Percentiles rank a stretch among this genome's conserved stretches.
Conservation (phyloP, 2,329 filamentous ascomycete species). For the Phoma herbarum region DNA sequence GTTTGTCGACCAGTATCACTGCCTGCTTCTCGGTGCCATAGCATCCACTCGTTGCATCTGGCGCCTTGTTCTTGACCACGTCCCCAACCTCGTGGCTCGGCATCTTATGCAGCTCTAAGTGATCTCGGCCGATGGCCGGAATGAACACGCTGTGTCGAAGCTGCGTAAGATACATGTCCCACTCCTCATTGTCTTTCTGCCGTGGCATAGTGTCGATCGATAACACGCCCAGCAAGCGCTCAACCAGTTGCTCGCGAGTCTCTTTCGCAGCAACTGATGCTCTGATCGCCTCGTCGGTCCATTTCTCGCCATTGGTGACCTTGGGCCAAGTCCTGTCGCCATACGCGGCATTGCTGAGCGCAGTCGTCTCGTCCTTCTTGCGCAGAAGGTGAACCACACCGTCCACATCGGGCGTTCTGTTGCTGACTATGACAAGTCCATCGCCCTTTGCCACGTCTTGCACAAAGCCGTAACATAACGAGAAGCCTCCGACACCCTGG, state of each 20-base stretch:
- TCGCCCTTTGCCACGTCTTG: constrained; percentile 52
- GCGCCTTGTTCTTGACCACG: constrained; percentile 50
- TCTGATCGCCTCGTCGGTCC: constrained; percentile 60
- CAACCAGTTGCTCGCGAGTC: constrained; percentile 60
- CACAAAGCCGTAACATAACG: constrained; percentile 66
- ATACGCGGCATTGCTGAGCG: constrained; percentile 69
- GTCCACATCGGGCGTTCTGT: constrained; percentile 63
- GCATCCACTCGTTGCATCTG: constrained; percentile 56
- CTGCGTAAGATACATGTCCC: constrained; percentile 65
- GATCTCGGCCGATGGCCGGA: constrained; percentile 62
- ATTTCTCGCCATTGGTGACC: constrained; percentile 64
- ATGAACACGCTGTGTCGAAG: constrained; percentile 69
- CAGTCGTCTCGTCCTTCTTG: constrained; percentile 61
- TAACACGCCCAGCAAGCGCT: constrained; percentile 62
- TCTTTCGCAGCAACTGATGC: constrained; percentile 55
- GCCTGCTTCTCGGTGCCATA: constrained; percentile 74
- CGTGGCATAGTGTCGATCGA: constrained; percentile 64
- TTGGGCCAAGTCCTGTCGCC: constrained; percentile 69
- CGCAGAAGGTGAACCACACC: constrained; percentile 62
- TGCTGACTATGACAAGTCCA: constrained; percentile 67
- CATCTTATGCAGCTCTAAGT: constrained; percentile 51
- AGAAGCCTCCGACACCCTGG: constrained; percentile 69
- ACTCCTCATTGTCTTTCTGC: constrained; percentile 58
- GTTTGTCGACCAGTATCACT: constrained; percentile 63
- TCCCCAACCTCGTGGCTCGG: constrained; percentile 51